Conservation (phyloP, 2,329 filamentous ascomycete species). For the Macrophomina phaseolina region DNA sequence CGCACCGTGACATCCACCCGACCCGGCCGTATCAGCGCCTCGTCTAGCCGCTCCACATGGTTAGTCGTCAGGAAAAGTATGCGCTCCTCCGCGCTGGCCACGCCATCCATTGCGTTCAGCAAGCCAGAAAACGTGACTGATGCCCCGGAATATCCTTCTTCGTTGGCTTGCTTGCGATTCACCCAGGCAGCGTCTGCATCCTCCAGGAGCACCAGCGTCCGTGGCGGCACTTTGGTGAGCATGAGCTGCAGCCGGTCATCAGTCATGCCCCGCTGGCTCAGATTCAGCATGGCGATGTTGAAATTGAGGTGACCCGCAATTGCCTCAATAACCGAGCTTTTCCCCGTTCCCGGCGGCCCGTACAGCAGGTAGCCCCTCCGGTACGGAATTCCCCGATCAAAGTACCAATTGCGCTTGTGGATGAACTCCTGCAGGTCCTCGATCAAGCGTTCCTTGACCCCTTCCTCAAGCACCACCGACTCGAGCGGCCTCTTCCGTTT, state of each 20-base stretch:
- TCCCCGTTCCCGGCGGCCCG: constrained; percentile 88
- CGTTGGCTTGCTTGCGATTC: constrained; percentile 76
- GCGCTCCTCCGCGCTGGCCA: constrained; percentile 93
- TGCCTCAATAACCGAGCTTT: constrained; percentile 95
- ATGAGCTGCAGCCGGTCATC: constrained; percentile 88
- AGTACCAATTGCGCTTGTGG: constrained; percentile 81
- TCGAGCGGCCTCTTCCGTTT: constrained; percentile 84
- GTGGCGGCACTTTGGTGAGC: constrained; percentile 80
- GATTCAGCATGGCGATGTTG: constrained; percentile 88
- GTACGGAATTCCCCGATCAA: constrained; percentile 93
- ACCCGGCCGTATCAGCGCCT: constrained; percentile 87
- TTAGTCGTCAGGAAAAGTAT: constrained; percentile 96
- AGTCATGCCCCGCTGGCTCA: constrained; percentile 87
- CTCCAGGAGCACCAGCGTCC: constrained; percentile 83
- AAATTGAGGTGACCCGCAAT: constrained; percentile 92
- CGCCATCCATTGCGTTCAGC: constrained; percentile 74
- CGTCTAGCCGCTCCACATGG: constrained; percentile 86
- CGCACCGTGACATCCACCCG: constrained; percentile 92
- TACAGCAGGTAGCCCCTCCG: constrained; percentile 87
- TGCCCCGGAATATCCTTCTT: constrained; percentile 83
- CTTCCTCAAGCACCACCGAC: constrained; percentile 84
- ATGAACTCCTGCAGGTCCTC: constrained; percentile 84
- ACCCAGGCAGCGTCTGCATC: constrained; percentile 91
- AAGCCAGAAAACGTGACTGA: constrained; percentile 94
- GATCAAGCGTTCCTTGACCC: constrained; percentile 81